Base-by-base conservation (phyloP, 176 grass and related monocot species). In the Zoysia pacifica region DNA sequence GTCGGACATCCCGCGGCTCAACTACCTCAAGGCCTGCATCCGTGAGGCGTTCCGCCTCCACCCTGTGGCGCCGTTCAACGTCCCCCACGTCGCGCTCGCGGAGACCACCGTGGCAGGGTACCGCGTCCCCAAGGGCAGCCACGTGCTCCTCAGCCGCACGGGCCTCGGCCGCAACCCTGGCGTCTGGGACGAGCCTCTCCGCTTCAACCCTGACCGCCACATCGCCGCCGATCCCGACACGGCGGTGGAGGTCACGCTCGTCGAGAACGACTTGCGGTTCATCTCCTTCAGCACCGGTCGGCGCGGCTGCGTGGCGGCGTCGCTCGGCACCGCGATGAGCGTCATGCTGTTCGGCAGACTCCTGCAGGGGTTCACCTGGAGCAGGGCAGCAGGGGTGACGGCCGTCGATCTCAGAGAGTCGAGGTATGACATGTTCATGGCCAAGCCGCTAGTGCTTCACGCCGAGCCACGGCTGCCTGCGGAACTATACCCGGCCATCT, bases 1-100 rank as follows among this genome's bases (percentile, higher is more conserved):
- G 73, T 14, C 54, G n/a, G 73, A 75, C 55, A 62, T 62, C 55
- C 73, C 73, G 1, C n/a, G 41, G 73, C 73, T 75, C 6, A 75
- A 62, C 73, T 75, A 75, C 73, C 41, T 75, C 73, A 75, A 75
- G 55, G 73, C 42, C 10, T 75, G 73, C 41, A 75, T 75, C 55
- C 55, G 73, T 11, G 73, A 75, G 73, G 73, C 54, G 11, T 75
- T 75, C 41, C 73, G 73, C 1, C 55, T 75, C 11, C 73, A 75
- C 42, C 73, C 73, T 2, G 73, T 75, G 0, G 55, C n/a, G 73
- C 55, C 73, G 3, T 75, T 75, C 73, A 75, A 75, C 42, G 73
- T 75, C 4, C 54, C 73, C 3, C 73, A 75, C 11, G 54, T 75
- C 11, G 55, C 73, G 3, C 55, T 61, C n/a, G 73, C 41, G 0